phyloP scores from a whole-genome alignment of 257 asterid genomes.

The Nicotiana obtusifolia region DNA sequence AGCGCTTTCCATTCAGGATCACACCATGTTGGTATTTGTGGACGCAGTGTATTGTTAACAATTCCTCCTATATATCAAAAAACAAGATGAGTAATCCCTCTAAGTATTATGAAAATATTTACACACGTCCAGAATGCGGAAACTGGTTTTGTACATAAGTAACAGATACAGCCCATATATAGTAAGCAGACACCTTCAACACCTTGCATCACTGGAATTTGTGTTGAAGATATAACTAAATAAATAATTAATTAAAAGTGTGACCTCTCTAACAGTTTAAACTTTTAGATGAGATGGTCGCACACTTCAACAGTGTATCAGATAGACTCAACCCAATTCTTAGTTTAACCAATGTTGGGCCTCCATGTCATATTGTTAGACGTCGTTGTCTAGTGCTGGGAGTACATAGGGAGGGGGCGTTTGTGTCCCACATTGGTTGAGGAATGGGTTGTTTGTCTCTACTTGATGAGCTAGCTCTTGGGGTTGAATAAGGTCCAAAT shows the following conservation, averaged over 20 bases:
- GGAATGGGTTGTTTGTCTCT: too few species aligned
- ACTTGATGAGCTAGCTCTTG: too few species aligned
- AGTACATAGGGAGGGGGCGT: too few species aligned
- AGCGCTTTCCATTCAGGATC: conserved; percentile 97
- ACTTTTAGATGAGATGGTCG: not conserved
- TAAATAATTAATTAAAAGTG: too few species aligned
- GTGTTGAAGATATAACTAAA: not conserved
- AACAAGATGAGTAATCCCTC: not conserved
- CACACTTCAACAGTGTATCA: too few species aligned
- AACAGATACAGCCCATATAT: not conserved
- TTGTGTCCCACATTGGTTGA: too few species aligned
- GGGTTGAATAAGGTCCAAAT: too few species aligned
- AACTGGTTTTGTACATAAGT: not conserved
- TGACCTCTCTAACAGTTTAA: not conserved
- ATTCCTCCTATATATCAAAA: conserved; percentile 63
- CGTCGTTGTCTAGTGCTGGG: too few species aligned
- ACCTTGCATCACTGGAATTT: not conserved
- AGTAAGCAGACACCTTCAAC: not conserved
- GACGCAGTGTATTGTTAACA: conserved; percentile 83
- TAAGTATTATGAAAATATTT: not conserved
- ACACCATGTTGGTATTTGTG: conserved; percentile 91
- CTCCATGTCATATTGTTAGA: too few species aligned
- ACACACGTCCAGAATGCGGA: not conserved
- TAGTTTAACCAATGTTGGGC: too few species aligned
- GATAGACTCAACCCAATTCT: too few species aligned